These are phyloP conservation scores for Fusarium stilboides DNA, from an alignment of 2,329 filamentous ascomycete species.

Conservation along the genomic window DNA sequence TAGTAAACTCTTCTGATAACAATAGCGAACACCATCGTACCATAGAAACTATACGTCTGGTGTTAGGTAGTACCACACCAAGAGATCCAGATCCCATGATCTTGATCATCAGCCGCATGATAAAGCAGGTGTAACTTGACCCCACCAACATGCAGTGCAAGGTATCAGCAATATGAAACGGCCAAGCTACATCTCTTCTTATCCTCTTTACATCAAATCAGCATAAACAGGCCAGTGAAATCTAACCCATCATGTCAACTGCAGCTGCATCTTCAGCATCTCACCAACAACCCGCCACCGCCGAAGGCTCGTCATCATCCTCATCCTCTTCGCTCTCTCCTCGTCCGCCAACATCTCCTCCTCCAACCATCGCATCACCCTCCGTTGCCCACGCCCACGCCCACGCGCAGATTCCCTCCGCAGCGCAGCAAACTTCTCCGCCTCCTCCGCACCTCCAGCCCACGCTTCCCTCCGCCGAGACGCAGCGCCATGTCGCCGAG, in stretches of 20 bases:
- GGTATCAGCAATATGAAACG: conserved; percentile 34
- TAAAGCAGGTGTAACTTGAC: conserved; percentile 30
- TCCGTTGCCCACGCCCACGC: conserved; percentile 44
- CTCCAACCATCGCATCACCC: conserved; percentile 45
- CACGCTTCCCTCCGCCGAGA: conserved; percentile 59
- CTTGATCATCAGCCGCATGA: conserved; percentile 40
- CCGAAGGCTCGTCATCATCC: conserved; percentile 39
- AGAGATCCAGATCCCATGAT: conserved; percentile 36
- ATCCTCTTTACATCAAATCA: conserved; percentile 6
- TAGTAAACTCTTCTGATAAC: no score
- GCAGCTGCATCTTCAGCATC: conserved; percentile 16
- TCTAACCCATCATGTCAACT: conserved; percentile 29
- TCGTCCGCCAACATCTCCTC: conserved; percentile 47
- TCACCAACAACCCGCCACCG: conserved; percentile 27
- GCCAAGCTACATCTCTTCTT: conserved; percentile 24
- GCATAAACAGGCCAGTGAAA: conserved; percentile 10
- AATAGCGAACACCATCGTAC: neutral
- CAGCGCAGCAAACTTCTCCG: conserved; percentile 28
- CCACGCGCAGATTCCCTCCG: conserved; percentile 32
- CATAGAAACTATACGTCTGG: neutral
- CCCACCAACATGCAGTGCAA: conserved; percentile 42
- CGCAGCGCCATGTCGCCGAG: conserved; percentile 66
- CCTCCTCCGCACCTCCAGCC: conserved; percentile 51
- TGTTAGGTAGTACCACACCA: conserved; percentile 1
- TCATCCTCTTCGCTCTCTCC: conserved; percentile 42